Base-by-base conservation (phyloP, 1,139 yeast species). In the Magnusiomyces tetraspermus region DNA sequence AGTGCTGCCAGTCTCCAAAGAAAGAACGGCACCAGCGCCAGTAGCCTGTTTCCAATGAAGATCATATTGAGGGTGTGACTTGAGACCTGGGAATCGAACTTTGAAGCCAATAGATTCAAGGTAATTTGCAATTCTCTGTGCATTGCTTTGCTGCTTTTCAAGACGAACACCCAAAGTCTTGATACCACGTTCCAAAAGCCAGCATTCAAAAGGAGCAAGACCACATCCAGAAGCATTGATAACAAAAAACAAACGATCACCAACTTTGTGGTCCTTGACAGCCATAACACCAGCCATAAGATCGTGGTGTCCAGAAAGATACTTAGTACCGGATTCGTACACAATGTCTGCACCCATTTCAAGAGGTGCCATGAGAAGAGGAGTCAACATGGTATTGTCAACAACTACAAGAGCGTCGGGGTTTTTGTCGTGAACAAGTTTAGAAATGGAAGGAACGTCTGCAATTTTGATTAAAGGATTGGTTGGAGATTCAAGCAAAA, bases 361-460 rank as follows among this genome's bases (percentile, higher is more conserved):
- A 60, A 89, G 75, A 1, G 97, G 97, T 17, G 85, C 77, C 83
- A 87, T 83, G 63, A 84, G 75, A 54, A 89, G 69, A 2, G 97
- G 97, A 19, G 95, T 83, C 90, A 89, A 83, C 97, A 89, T 89
- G 58, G 97, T 89, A 73, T 90, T 89, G 70, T 89, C 97, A 58
- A 89, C 90, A 11, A 87, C 95, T 38, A 88, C 87, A 45, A 85
- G 67, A 49, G 85, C 75, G 47, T 82, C 76, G 17, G 94, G 89
- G 63, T 78, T 84, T 46, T 76, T 75, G 47, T 70, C 66, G 64
- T 87, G 94, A 36, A 90, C 92, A 58, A 78, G 74, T 46, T 72
- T 71, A 38, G 89, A 72, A 54, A 88, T 81, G 33, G 78, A 69
- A 56, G 78, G 80, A 51, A 89, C 80, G 66, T 90, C 95, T 53